phyloP scores from a whole-genome alignment of 345 rosid species.

The Corchorus olitorius region DNA sequence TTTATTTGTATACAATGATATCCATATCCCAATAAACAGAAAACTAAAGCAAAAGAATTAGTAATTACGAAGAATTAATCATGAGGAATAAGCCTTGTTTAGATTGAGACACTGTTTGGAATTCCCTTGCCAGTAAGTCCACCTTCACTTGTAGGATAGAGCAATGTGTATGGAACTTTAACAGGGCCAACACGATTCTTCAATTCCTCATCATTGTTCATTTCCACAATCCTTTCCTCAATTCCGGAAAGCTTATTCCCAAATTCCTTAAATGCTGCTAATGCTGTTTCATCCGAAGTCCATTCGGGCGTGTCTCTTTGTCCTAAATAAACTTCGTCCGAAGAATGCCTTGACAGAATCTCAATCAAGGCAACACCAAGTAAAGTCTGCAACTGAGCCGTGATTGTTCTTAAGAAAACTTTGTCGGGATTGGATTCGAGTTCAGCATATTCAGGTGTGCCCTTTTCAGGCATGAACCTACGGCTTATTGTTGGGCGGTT shows the following conservation, averaged over 20 bases:
- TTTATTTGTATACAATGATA: neutral
- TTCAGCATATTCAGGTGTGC: slow-evolving; percentile 59
- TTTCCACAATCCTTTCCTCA: neutral
- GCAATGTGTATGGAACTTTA: neutral
- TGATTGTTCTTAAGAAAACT: slow-evolving; percentile 56
- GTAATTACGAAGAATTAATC: neutral
- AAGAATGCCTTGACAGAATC: slow-evolving; percentile 62
- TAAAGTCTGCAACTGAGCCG: slow-evolving; percentile 56
- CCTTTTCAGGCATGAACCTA: slow-evolving; percentile 57
- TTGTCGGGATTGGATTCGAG: slow-evolving; percentile 48
- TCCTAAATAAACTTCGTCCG: slow-evolving; percentile 63
- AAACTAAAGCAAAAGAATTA: too few relatives aligned
- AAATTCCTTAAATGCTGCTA: neutral
- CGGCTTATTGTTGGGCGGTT: slow-evolving; percentile 69
- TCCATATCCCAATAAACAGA: too few relatives aligned
- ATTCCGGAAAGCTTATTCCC: neutral
- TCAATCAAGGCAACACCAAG: slow-evolving; percentile 59
- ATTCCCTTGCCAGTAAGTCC: slow-evolving; percentile 65
- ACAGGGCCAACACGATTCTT: slow-evolving; percentile 59
- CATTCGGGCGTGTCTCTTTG: neutral
- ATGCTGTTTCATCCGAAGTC: neutral
- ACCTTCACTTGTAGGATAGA: slow-evolving; percentile 14
- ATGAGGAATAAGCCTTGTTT: neutral
- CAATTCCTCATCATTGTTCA: slow-evolving; percentile 22
- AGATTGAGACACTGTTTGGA: slow-evolving; percentile 68